Evolutionary conservation across 2,329 filamentous ascomycete genomes (phyloP), one percentile per base, ranked within the genome.

Genomic region (Cordyceps cateniannulata): DNA sequence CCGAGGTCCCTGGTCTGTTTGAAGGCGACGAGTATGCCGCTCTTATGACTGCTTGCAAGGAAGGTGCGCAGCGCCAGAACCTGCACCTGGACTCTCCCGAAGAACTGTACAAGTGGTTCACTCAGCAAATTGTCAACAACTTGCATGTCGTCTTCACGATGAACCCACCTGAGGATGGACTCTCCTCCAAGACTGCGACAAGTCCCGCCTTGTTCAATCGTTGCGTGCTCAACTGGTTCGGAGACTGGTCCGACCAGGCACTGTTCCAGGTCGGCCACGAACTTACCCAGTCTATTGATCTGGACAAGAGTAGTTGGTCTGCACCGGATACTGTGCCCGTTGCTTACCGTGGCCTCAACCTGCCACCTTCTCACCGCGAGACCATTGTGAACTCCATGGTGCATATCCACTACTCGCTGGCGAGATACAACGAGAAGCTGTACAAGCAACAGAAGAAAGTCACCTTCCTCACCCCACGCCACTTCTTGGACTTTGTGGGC

Each of bases 61-160:
- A 99, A 77, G 96, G 95, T 62, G 93, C 95, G 22, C 95, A 99
- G 73, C 88, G 93, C 64, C 95, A 99, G 78, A 95, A 95, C 52
- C 82, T 98, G 62, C 86, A 98, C 62, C 84, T 99, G 1, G 95
- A 99, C 76, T 98, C 95, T 1, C 93, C 96, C 67, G 96, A 99
- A 77, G 95, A 99, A 75, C 81, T 99, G n/a, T 99, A 99, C 82
- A 98, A 98, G 78, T 99, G 95, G 95, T 99, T 99, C 78, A 99
- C 96, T 0, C 91, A 96, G 69, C 95, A 99, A 74, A 98, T 99
- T 69, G 90, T 99, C 72, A 96, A 96, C 80, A 99, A 99, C 71
- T 79, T 99, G 45, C 95, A 99, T 70, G 95, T 99, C 52, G 95
- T 99, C 24, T 99, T 99, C 74, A 99, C 95, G 3, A 99, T 99